Evolutionary conservation across 208 protist species (phyloP), one percentile per base, ranked within the genome.

Genomic region (Blastocrithidia nonstop): DNA sequence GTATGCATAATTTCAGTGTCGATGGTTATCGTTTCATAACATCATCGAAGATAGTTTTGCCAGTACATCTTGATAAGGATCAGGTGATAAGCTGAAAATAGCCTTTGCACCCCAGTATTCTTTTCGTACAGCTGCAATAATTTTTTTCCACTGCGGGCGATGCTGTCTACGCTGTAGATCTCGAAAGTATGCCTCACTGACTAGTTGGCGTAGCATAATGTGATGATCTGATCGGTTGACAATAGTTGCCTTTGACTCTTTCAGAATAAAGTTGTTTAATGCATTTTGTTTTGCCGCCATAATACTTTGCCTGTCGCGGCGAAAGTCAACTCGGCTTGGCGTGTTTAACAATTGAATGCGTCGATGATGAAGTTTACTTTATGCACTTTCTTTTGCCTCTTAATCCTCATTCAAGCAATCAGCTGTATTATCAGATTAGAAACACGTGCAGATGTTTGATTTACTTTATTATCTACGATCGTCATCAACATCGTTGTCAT

Each of bases 21-120:
- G 71, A 24, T 66, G 35, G 23, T 59, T 53, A 15, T 66, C 48
- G 31, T 71, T 69, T 78, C 83, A 92, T 40, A 92, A 23, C 74
- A 85, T 87, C 83, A 92, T 92, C 7, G 77, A 88, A 7, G 74
- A 86, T 37, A 92, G 45, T 57, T 80, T 85, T 13, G 77, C 58
- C 17, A 92, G 43, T 25, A 88, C 72, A 41, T 61, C 60, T 24
- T 86, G 65, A 55, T 92, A 92, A 16, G 83, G 83, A 45, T 92
- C 83, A n/a, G 77, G 69, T 1, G 77, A 71, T 27, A 80, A 57
- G 32, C 61, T 74, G 32, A 87, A 72, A 27, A 86, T 79, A 1
- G 78, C 71, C 41, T 68, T 74, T 4, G 78, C 78, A 26, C 72
- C 70, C 51, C 64, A 69, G 64, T 83, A 92, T 64, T 88, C 72